Conservation (phyloP, 2,329 filamentous ascomycete genomes). For the Neurospora sp. region DNA sequence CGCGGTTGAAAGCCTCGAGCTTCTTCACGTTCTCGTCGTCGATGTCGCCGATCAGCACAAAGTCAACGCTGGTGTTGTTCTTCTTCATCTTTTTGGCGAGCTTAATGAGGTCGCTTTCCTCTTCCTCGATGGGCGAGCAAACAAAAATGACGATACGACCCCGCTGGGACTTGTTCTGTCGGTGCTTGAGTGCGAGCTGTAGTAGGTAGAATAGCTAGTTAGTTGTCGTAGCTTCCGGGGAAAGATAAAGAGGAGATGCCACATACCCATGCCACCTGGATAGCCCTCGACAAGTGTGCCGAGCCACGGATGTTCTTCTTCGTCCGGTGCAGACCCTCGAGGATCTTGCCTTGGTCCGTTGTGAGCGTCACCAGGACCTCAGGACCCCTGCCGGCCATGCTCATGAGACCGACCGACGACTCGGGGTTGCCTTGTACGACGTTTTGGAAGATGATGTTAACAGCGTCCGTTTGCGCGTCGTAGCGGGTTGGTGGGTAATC, state of each 20-base stretch:
- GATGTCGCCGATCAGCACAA: slow-evolving; percentile 88
- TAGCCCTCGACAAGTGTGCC: slow-evolving; percentile 81
- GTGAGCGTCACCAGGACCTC: slow-evolving; percentile 95
- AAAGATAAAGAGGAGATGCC: slow-evolving; percentile 6
- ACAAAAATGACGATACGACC: slow-evolving; percentile 96
- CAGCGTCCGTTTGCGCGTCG: slow-evolving; percentile 91
- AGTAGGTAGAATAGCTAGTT: slow-evolving; percentile 13
- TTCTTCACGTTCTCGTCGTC: slow-evolving; percentile 86
- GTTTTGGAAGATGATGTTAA: slow-evolving; percentile 88
- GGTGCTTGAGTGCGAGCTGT: slow-evolving; percentile 91
- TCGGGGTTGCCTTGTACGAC: slow-evolving; percentile 95
- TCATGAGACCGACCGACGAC: slow-evolving; percentile 95
- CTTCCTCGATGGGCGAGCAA: slow-evolving; percentile 84
- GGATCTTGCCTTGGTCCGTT: slow-evolving; percentile 89
- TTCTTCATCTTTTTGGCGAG: slow-evolving; percentile 99
- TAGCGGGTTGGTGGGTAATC: slow-evolving; percentile 87
- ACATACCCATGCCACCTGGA: slow-evolving; percentile 87
- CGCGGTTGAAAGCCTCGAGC: slow-evolving; percentile 85
- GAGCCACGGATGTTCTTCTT: slow-evolving; percentile 83
- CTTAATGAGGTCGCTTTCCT: slow-evolving; percentile 78
- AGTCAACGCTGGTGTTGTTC: slow-evolving; percentile 85
- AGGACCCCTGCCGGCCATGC: slow-evolving; percentile 95
- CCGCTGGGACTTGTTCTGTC: slow-evolving; percentile 93
- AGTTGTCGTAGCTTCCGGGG: neutral
- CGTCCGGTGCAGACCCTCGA: slow-evolving; percentile 84